These are phyloP conservation scores for Pugionium cornutum DNA, from an alignment of 345 rosid genomes.

Conservation along the genomic window DNA sequence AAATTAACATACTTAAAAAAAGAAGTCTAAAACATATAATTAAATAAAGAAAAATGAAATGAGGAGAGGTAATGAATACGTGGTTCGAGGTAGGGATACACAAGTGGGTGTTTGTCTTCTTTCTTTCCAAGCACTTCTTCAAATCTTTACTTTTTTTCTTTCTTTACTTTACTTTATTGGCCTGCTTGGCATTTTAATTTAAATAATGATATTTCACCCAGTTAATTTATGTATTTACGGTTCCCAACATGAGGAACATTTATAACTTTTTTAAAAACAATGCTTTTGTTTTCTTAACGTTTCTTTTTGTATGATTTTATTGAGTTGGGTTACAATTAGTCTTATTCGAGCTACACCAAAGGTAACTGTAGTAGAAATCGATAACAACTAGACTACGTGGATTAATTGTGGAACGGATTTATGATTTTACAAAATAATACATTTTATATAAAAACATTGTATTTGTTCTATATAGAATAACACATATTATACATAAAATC, in stretches of 20 bases:
- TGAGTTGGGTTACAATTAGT: neutral
- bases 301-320: neutral
- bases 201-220: neutral
- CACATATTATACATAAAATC: no score
- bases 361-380: slow-evolving; percentile 15
- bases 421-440: no score
- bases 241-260: slow-evolving; percentile 15
- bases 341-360: slow-evolving; percentile 19
- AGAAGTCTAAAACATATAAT: neutral
- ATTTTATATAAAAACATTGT: no score
- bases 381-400: slow-evolving; percentile 12
- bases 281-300: slow-evolving; percentile 14
- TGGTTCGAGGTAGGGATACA: slow-evolving; percentile 23
- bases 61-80: slow-evolving; percentile 4
- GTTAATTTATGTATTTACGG: slow-evolving; percentile 21
- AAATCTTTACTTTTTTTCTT: slow-evolving; percentile 7
- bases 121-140: slow-evolving; percentile 19
- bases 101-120: slow-evolving; percentile 23
- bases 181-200: slow-evolving; percentile 23
- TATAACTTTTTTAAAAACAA: neutral
- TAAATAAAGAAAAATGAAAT: neutral
- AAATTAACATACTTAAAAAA: neutral
- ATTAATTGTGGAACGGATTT: no score
- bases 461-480: no score
- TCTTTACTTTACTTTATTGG: slow-evolving; percentile 25